Base-by-base conservation (phyloP, 2,329 filamentous ascomycete species). In the Rachicladosporium sp. region DNA sequence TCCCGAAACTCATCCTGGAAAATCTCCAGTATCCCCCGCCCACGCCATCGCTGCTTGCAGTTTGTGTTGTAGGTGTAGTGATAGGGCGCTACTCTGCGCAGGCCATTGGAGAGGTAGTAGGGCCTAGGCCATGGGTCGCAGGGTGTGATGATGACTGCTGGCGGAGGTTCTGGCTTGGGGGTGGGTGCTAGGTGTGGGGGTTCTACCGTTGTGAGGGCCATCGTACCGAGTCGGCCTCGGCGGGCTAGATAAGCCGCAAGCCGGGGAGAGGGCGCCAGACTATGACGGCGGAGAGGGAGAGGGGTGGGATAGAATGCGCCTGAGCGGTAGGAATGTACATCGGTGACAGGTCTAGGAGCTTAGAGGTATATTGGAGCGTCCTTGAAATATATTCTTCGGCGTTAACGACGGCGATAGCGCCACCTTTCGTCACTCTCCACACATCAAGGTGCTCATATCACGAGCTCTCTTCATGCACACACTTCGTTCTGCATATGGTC, bases 1-100 rank as follows among this genome's bases (percentile, higher is more conserved):
- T 98, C 91, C 50, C 91, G 77, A 58, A 98, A 98, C 61, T 98
- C 91, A 56, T 80, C 79, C 33, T 79, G 73, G 62, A 95, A 98
- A 35, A 98, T 83, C 35, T 95, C 86, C 37, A 94, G 69, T 35
- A 98, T 67, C 44, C 74, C 72, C 30, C 85, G 73, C 27, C 80
- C 84, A 40, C 89, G 75, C 91, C 91, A 98, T 60, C 91, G 73
- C 64, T 94, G 74, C 64, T 96, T 98, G 68, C 84, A 91, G 65
- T 77, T 86, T 0, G 89, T 95, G 57, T 94, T 93, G 69, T 95
- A 95, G 3, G 88, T 95, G 60, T 73, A 95, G 58, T 91, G 78
- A 58, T 98, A 96, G 3, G 89, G 89, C 33, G 71, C 72, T 27
- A 95, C 81, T 47, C 86, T 79, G 37, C 88, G 80, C 45, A 98